Base-by-base conservation (phyloP, 257 asterid genomes). In the Solanum megistacrolobum region DNA sequence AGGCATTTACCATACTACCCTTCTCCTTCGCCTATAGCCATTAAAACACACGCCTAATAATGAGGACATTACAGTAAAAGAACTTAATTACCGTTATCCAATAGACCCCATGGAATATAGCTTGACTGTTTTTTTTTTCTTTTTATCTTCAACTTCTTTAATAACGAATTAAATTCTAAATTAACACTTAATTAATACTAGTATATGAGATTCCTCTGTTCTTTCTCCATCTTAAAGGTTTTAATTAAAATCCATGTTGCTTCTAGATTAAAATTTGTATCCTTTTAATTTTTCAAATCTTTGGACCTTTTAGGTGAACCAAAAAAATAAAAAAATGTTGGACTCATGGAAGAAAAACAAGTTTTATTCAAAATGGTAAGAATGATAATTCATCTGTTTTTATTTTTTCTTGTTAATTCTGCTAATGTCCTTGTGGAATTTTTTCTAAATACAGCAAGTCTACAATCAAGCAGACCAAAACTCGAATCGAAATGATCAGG, bases 341-440 rank as follows among this genome's bases (percentile, higher is more conserved):
- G 94, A 93, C 86, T 88, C 90, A 46, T 87, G 93, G 82, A 83
- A 91, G 92, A 94, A 94, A 86, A 94, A 95, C 93, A 94, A 93
- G 90, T 95, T 96, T 84, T 91, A 72, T 55, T 21, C 92, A 68
- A 96, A 94, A 94, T 91, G 98, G 99, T 96, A 48, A 86, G 89
- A 85, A 16, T 74, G 32, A 48, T 25, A 83, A 36, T 86, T 48
- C 14, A 6, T 32, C 34, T 46, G 48, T 86, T 62, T 55, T 38
- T 9, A 32, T 23, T n/a, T 39, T 36, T 12, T 39, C 7, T 20
- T 82, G n/a, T 74, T 35, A 46, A 79, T 16, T 9, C 0, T 27
- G 36, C 39, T 27, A 29, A 81, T 46, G 27, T 43, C 46, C 68
- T 81, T 81, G 9, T 27, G 39, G 65, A 12, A 10, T 14, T 32